These are phyloP conservation scores for Hyaloscypha bicolor DNA, from an alignment of 495 filamentous ascomycete genomes.

Conservation along the genomic window DNA sequence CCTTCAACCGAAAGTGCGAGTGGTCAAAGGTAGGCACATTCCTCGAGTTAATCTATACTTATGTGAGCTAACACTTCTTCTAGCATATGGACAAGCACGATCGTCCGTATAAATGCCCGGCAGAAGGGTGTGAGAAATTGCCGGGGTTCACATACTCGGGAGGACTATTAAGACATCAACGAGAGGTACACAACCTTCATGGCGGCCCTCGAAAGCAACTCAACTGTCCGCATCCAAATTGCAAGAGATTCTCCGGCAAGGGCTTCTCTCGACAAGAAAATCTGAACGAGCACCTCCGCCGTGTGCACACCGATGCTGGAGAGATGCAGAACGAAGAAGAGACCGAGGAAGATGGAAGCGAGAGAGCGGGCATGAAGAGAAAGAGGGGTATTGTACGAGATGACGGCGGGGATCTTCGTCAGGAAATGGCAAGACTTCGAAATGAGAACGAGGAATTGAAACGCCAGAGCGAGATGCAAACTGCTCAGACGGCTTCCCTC, in stretches of 20 bases:
- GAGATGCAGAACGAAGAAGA: constrained; percentile 43
- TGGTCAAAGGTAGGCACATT: constrained; percentile 56
- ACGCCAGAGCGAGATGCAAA: constrained; percentile 7
- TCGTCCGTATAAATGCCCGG: constrained; percentile 80
- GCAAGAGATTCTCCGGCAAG: constrained; percentile 74
- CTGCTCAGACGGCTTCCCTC: constrained; percentile 35
- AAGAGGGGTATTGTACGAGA: constrained; percentile 31
- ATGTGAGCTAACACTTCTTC: constrained; percentile 43
- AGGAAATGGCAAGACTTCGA: constrained; percentile 59
- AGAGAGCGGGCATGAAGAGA: constrained; percentile 28
- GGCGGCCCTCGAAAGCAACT: constrained; percentile 76
- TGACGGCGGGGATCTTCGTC: constrained; percentile 51
- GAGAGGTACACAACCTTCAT: constrained; percentile 75
- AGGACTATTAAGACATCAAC: constrained; percentile 82
- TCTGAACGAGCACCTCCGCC: constrained; percentile 81
- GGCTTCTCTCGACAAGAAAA: constrained; percentile 89
- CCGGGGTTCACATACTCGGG: constrained; percentile 93
- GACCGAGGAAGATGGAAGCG: constrained; percentile 29
- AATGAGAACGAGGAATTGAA: constrained; percentile 51
- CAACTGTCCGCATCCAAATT: constrained; percentile 76
- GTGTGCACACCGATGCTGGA: constrained; percentile 64
- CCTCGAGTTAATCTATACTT: not conserved
- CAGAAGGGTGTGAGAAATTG: constrained; percentile 79
- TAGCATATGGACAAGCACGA: constrained; percentile 99
- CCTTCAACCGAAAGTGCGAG: constrained; percentile 78